Base-by-base conservation (phyloP, 1,284 basidiomycete species). In the Moesziomyces sp. region DNA sequence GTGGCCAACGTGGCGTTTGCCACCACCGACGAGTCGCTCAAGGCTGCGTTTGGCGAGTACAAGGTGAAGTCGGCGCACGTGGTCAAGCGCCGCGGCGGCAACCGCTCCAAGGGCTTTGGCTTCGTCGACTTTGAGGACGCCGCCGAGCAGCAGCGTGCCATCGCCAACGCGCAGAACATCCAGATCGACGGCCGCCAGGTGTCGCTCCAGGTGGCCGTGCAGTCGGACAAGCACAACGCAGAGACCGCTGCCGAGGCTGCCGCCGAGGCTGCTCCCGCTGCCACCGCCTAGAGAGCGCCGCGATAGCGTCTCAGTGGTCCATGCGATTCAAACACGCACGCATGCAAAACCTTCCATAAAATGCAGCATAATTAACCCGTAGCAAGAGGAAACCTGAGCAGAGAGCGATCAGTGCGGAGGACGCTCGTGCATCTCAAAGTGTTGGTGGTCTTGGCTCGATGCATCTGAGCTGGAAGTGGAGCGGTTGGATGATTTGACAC, bases 1-100 rank as follows among this genome's bases (percentile, higher is more conserved):
- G 80, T 80, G 21, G 72, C 79, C 70, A 80, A 80, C 62, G 71
- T 82, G 30, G 59, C 78, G 19, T 81, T 79, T 46, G 60, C 67
- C 50, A 74, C 75, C 45, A 74, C 60, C 68, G 77, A 80, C 56
- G 79, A 78, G 6, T 65, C 61, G 44, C 77, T 81, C 58, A 73
- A 74, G 57, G 68, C 60, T 11, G 78, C 76, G 40, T 81, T 81
- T 43, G 45, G 63, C 13, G 64, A 66, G 38, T 77, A 59, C 62
- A 68, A 75, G 70, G 54, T 79, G 67, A 73, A 64, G 58, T 71
- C 68, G 44, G 78, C 79, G 18, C 70, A 73, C 60, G 75, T 81
- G 19, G 74, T 78, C 61, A 80, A 76, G 71, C 60, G 77, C 13
- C 64, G 63, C 42, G 71, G 26, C 53, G 60, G 72, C 54, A 59